phyloP scores from a whole-genome alignment of 2,329 filamentous ascomycete genomes.

The Alternaria sp. region DNA sequence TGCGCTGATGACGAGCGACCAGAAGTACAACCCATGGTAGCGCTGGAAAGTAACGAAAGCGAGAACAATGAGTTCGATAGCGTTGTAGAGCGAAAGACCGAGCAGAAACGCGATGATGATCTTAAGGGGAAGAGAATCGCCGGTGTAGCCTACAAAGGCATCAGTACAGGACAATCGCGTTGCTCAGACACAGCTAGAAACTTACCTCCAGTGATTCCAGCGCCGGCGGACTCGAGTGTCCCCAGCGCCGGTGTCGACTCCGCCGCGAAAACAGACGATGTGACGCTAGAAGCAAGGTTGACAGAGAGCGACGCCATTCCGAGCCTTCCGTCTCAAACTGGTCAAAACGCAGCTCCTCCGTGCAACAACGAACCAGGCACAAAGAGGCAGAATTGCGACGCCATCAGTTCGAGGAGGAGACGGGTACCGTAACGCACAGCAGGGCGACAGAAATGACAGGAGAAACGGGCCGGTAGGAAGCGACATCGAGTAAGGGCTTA shows the following conservation, averaged over 20 bases:
- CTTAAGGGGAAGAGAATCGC: slow-evolving; percentile 37
- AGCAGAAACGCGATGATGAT: slow-evolving; percentile 47
- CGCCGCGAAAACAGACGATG: slow-evolving; percentile 13
- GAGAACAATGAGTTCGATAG: slow-evolving; percentile 55
- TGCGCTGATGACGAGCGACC: slow-evolving; percentile 54
- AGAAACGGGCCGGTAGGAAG: neutral
- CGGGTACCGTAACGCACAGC: neutral
- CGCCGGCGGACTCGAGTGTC: slow-evolving; percentile 33
- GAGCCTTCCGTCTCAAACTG: neutral
- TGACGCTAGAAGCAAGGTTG: slow-evolving; percentile 17
- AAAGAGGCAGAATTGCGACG: neutral
- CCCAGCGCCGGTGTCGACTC: slow-evolving; percentile 37
- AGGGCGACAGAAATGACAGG: neutral
- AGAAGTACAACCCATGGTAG: slow-evolving; percentile 58
- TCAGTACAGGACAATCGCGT: neutral
- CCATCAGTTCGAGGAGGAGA: neutral
- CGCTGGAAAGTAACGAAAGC: slow-evolving; percentile 57
- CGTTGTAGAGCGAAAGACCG: slow-evolving; percentile 48
- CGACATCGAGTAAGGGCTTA: neutral
- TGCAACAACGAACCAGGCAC: neutral
- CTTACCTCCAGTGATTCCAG: slow-evolving; percentile 42
- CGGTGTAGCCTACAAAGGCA: slow-evolving; percentile 35
- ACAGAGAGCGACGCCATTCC: slow-evolving; percentile 23
- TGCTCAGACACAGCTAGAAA: neutral
- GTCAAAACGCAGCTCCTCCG: neutral